phyloP scores from a whole-genome alignment of 805 yeast species.

The Candida palmyrensis region DNA sequence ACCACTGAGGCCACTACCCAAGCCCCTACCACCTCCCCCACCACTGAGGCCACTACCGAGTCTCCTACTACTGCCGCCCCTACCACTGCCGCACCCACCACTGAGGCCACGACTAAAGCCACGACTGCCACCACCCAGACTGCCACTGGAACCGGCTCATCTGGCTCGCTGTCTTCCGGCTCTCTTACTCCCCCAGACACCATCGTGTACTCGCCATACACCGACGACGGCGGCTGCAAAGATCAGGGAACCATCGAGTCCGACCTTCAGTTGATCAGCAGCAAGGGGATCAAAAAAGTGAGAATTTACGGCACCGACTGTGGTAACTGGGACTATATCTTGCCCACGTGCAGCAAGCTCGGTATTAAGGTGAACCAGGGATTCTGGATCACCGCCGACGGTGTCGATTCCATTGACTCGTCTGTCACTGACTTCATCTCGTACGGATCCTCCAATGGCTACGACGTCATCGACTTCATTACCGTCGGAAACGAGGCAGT shows the following conservation, averaged over 20 bases:
- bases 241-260: constrained; percentile 42
- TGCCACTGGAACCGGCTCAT: constrained; percentile 9
- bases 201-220: constrained; percentile 77
- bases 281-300: constrained; percentile 59
- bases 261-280: constrained; percentile 55
- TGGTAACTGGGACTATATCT: constrained; percentile 56
- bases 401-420: constrained; percentile 65
- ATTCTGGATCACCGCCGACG: constrained; percentile 65
- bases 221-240: constrained; percentile 64
- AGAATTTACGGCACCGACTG: constrained; percentile 91
- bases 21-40: constrained; percentile 6
- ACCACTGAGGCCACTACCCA: constrained; percentile 12
- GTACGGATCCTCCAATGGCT: constrained; percentile 45
- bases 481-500: constrained; percentile 91
- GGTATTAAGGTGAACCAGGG: constrained; percentile 84
- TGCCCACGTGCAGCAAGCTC: constrained; percentile 50
- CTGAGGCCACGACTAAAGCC: constrained; percentile 11
- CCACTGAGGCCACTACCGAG: constrained; percentile 6
- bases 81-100: constrained; percentile 20
- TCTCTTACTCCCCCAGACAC: constrained; percentile 44
- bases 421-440: constrained; percentile 49
- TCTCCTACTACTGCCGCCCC: constrained; percentile 16
- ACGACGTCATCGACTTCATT: constrained; percentile 72
- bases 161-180: constrained; percentile 12
- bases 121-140: constrained; percentile 9